These are phyloP conservation scores for Vitis hybrid DNA, from an alignment of 177 flowering plant species.

Conservation along the genomic window DNA sequence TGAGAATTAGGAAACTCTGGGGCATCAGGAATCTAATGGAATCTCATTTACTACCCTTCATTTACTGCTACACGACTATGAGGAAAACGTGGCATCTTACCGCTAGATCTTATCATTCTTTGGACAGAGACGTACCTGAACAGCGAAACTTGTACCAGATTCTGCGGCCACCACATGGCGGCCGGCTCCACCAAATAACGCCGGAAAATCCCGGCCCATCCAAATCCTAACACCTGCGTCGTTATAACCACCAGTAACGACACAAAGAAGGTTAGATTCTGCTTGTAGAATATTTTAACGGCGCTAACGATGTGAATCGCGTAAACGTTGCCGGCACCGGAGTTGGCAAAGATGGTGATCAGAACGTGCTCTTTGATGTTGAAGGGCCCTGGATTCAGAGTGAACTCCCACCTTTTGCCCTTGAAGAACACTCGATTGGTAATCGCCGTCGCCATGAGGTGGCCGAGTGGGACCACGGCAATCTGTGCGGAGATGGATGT, in stretches of 20 bases:
- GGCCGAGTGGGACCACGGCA: constrained; percentile 62
- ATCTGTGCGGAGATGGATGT: constrained; percentile 61
- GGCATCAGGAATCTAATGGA: no score
- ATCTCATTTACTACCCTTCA: no score
- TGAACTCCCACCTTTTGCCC: constrained; percentile 43
- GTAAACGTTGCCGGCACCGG: constrained; percentile 66
- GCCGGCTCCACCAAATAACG: constrained; percentile 83
- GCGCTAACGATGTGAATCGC: constrained; percentile 65
- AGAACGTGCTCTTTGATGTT: constrained; percentile 52
- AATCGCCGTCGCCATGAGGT: constrained; percentile 51
- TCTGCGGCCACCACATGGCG: constrained; percentile 96
- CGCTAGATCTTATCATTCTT: no score
- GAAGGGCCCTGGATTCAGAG: constrained; percentile 53
- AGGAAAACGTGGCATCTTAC: no score
- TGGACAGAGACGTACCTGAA: constrained; percentile 48
- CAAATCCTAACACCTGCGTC: constrained; percentile 77
- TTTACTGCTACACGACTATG: no score
- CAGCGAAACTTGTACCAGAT: constrained; percentile 81
- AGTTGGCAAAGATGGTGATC: constrained; percentile 60
- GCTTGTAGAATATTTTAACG: constrained; percentile 57
- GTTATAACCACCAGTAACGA: constrained; percentile 56
- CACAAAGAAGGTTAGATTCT: constrained; percentile 41
- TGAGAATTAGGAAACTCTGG: no score
- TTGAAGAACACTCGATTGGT: constrained; percentile 50
- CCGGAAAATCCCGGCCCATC: constrained; percentile 80